Evolutionary conservation across 192 early-diverging fungal genomes (phyloP).

Genomic region (Backusella sp.): DNA sequence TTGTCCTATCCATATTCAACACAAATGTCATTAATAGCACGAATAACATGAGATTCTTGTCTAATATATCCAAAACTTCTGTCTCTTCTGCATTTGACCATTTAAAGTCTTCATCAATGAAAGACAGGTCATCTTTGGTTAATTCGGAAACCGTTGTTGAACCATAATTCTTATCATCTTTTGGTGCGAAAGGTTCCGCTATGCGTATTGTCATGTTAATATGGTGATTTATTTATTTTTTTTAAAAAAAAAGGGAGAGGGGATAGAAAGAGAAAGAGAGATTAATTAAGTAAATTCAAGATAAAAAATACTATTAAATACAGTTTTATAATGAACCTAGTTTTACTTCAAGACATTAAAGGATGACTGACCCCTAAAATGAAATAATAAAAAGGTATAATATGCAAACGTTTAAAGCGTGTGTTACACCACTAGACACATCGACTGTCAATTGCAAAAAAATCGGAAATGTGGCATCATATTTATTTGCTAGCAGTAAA

Average conservation of each 20-base stretch:
- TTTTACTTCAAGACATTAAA: neutral
- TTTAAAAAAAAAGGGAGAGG: too few relatives aligned
- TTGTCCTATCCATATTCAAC: constrained; percentile 35
- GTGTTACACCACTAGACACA: neutral
- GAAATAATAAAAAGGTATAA: neutral
- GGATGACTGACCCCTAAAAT: neutral
- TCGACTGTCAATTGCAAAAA: neutral
- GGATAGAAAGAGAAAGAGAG: neutral
- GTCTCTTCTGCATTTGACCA: constrained; percentile 54
- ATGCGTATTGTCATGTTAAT: neutral
- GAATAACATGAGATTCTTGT: constrained; percentile 54
- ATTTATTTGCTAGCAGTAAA: neutral
- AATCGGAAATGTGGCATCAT: neutral
- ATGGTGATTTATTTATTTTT: neutral
- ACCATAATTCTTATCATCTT: neutral
- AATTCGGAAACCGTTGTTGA: neutral
- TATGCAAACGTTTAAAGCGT: neutral
- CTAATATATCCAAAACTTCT: constrained; percentile 32
- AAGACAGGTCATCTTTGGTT: neutral
- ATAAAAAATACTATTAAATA: neutral
- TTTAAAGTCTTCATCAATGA: constrained; percentile 24
- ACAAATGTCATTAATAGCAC: constrained; percentile 40
- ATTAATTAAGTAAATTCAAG: neutral
- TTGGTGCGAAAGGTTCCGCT: neutral
- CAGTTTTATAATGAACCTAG: neutral